phyloP scores from a whole-genome alignment of 768 basidiomycete genomes.

The Galerina marginata region DNA sequence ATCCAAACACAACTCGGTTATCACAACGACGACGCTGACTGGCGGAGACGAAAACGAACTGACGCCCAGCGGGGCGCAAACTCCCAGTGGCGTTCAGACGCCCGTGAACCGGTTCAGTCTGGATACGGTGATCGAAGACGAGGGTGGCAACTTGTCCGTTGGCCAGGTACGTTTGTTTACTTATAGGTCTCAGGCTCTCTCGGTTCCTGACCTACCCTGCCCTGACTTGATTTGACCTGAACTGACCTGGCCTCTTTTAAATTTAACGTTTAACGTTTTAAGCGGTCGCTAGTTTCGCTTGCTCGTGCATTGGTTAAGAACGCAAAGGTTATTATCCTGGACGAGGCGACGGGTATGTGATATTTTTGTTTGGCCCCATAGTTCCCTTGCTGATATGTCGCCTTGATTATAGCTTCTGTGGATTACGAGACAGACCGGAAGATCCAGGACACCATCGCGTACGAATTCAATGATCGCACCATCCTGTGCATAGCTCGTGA shows the following conservation, averaged over 20 bases:
- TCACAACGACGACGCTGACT: conserved; percentile 28
- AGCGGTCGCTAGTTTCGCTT: conserved; percentile 85
- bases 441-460: conserved; percentile 89
- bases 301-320: conserved; percentile 91
- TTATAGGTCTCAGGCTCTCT: not conserved
- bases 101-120: conserved; percentile 75
- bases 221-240: conserved; percentile 12
- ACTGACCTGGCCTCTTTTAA: conserved; percentile 9
- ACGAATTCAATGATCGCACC: conserved; percentile 83
- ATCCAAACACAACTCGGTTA: conserved; percentile 34
- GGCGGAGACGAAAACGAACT: too few species aligned
- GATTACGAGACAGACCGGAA: conserved; percentile 90
- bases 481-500: conserved; percentile 86
- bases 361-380: not conserved
- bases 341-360: conserved; percentile 79
- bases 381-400: not conserved
- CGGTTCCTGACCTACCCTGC: conserved; percentile 1
- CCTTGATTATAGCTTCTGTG: conserved; percentile 64
- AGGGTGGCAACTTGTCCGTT: conserved; percentile 84
- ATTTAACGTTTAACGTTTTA: conserved; percentile 2
- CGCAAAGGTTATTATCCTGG: conserved; percentile 82
- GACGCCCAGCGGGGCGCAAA: not conserved
- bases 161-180: conserved; percentile 50
- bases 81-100: conserved; percentile 46
- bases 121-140: conserved; percentile 84